Conservation (phyloP, 164 flowering plant species). For the Vitis rotundifolia region DNA sequence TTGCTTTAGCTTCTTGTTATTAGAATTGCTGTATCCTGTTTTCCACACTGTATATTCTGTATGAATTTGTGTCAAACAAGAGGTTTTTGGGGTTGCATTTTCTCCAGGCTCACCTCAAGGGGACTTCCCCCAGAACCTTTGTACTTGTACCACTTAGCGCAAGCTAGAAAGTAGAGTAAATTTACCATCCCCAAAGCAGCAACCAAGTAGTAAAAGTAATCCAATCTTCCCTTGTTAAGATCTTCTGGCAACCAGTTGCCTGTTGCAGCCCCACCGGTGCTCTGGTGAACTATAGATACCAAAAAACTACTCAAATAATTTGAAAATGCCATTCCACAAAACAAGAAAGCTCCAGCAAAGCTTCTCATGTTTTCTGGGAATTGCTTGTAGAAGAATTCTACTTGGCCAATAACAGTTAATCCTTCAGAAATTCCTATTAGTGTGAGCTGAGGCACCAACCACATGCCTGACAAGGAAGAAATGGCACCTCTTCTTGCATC, state of each 20-base stretch:
- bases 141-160: constrained; percentile 31
- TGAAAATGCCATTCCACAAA: constrained; percentile 37
- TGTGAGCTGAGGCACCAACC: constrained; percentile 55
- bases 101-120: too few relatives aligned
- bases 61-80: too few relatives aligned
- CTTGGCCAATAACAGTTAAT: constrained; percentile 40
- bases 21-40: too few relatives aligned
- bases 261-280: constrained; percentile 4
- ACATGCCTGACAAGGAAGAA: constrained; percentile 51
- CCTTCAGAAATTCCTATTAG: constrained; percentile 57
- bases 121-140: background rate
- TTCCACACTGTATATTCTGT: too few relatives aligned
- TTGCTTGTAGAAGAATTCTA: constrained; percentile 69
- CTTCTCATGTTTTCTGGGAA: constrained; percentile 78
- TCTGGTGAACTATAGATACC: constrained; percentile 23
- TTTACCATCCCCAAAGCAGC: constrained; percentile 25
- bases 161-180: constrained; percentile 28
- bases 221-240: constrained; percentile 35
- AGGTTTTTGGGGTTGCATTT: too few relatives aligned
- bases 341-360: constrained; percentile 47
- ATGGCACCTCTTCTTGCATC: constrained; percentile 28
- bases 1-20: too few relatives aligned
- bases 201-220: constrained; percentile 36
- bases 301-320: constrained; percentile 50
- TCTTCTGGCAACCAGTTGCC: constrained; percentile 38